Evolutionary conservation across 139 green algal species (phyloP), one percentile per base, ranked within the genome.

Genomic region (Yamagishiella unicocca): DNA sequence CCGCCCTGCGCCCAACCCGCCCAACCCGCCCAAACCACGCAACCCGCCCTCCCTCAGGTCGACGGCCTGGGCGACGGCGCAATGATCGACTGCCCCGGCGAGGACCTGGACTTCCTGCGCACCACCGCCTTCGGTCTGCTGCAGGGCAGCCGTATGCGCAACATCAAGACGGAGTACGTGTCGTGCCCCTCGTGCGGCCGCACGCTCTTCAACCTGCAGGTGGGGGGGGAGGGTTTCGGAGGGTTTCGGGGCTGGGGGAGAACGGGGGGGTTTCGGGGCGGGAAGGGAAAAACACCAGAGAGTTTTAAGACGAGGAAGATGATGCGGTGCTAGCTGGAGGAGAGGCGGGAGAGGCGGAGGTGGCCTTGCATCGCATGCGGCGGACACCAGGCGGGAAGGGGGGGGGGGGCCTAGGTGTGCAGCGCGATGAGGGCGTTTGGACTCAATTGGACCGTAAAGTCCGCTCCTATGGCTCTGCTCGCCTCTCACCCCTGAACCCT

Each of bases 151-250:
- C 95, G 98, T 76, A 99, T 99, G 98, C 93, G 98, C 79, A 99
- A 99, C 95, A 98, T 93, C 77, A 99, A 99, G 94, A 99, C 98
- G 21, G 98, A 99, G 89, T 99, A 98, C 85, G 97, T 99, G 43
- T 97, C 92, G 25, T 99, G 98, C 94, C 98, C 98, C 31, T 98
- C 93, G 0, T 99, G 98, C 91, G 98, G 98, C 33, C 95, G 98
- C 82, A 99, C 98, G 33, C 95, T 99, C 8, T 99, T 99, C 89
- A 96, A 99, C 93, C 93, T 99, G 73, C 98, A 99, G 90, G 97
- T 99, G 91, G 96, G 90, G 45, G n/a, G 42, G 5, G 80, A 25
- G 35, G 8, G 24, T 3, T 29, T 2, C 25, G 24, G 43, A 53
- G 75, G 12, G 75, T 21, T 33, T 27, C 17, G 62, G 62, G 24